Evolutionary conservation across 2,329 filamentous ascomycete species (phyloP), one percentile per base, ranked within the genome.

Genomic region (Apiospora phragmitis): DNA sequence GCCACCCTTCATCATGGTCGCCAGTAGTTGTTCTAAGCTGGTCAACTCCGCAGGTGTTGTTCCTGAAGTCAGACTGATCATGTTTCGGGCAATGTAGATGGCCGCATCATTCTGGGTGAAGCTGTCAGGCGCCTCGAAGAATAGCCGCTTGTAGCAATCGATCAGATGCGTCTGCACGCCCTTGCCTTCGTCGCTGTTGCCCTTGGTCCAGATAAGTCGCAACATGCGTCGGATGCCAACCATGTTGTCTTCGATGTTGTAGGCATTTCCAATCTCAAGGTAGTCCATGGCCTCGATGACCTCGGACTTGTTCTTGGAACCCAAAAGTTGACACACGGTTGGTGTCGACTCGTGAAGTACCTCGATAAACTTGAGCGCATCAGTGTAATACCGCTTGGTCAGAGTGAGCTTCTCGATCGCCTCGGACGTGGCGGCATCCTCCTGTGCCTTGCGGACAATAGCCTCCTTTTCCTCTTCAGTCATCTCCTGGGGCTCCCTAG

Each of bases 281-380:
- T 97, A 99, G 80, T 99, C 96, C 91, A 99, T 99, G 21, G 97
- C 96, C 81, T 99, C 97, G 73, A 99, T 97, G 35, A 98, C 93
- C 80, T 99, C 96, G 76, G 94, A 97, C 86, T 99, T 99, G 85
- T 99, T 99, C 78, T 93, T 94, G 41, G 96, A 97, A 7, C 94
- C 94, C 4, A 99, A 88, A 24, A 99, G 87, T 81, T 98, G 95
- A 73, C 92, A 94, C 43, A 98, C 91, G 2, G 91, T 90, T 11
- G 88, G 88, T 1, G 94, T 97, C 29, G 94, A 93, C 14, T 92
- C 90, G 75, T 98, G 94, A 29, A 99, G 86, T 7, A 97, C 92
- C 72, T 97, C 92, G 75, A 99, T 97, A 79, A 99, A 99, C 74
- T 92, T 93, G 73, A 98, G 87, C 4, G 95, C 96, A 78, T 98